Evolutionary conservation across 371 early-diverging fungal genomes (phyloP).

Genomic region (Syncephalastrum racemosum): DNA sequence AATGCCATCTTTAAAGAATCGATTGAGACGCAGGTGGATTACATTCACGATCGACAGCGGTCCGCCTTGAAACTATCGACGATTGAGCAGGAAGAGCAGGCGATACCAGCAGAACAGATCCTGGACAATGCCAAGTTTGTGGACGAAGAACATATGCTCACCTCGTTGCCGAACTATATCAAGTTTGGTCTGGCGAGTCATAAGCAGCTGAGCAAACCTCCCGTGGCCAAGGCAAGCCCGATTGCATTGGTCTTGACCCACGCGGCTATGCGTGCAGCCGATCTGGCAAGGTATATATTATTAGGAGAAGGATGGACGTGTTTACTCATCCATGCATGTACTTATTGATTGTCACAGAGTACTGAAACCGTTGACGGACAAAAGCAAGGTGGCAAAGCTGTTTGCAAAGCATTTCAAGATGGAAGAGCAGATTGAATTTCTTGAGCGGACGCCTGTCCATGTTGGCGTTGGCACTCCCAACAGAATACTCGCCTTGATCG

Average conservation of each 20-base stretch:
- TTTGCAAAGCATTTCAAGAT: conserved; percentile 88
- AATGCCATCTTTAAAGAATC: conserved; percentile 42
- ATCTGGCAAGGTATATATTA: conserved; percentile 66
- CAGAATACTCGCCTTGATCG: conserved; percentile 69
- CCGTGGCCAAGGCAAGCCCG: conserved; percentile 57
- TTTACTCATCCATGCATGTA: not conserved
- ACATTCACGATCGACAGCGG: conserved; percentile 50
- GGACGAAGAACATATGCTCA: conserved; percentile 49
- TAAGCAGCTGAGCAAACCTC: conserved; percentile 53
- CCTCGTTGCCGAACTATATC: conserved; percentile 55
- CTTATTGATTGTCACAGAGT: conserved; percentile 10
- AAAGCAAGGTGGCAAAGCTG: conserved; percentile 72
- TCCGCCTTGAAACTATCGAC: conserved; percentile 48
- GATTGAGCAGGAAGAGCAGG: conserved; percentile 52
- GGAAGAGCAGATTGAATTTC: conserved; percentile 64
- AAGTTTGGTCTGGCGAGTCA: conserved; percentile 56
- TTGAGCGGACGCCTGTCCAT: conserved; percentile 61
- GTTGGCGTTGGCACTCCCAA: conserved; percentile 85
- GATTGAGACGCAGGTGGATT: conserved; percentile 36
- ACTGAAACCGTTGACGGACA: conserved; percentile 36
- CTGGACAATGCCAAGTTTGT: conserved; percentile 53
- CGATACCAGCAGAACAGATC: conserved; percentile 40
- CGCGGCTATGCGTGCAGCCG: conserved; percentile 75
- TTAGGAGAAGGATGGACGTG: not conserved
- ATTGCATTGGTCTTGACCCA: conserved; percentile 70